phyloP scores from a whole-genome alignment of 495 filamentous ascomycete genomes.

The Annulohypoxylon nitens region DNA sequence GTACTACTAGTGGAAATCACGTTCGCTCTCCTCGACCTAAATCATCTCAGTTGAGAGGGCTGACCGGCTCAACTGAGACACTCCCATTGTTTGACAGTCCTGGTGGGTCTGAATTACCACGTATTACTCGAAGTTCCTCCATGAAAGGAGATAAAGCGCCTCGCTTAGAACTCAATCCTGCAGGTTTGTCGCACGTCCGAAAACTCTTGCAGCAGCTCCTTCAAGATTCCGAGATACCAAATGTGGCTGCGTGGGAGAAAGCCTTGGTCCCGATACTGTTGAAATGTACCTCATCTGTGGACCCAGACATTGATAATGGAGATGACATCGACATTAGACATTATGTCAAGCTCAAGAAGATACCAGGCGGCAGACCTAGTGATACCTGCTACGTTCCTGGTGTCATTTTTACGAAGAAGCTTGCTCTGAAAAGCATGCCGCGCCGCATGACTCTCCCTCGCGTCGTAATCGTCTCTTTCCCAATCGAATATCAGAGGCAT shows the following conservation, averaged over 20 bases:
- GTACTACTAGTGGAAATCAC: conserved; percentile 76
- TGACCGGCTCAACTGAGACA: conserved; percentile 58
- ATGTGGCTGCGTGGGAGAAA: conserved; percentile 84
- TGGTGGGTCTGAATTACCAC: conserved; percentile 60
- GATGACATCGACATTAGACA: conserved; percentile 99
- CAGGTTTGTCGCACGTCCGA: conserved; percentile 88
- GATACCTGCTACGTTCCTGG: conserved; percentile 97
- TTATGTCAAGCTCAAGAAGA: conserved; percentile 97
- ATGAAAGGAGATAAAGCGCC: conserved; percentile 82
- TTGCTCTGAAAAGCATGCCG: conserved; percentile 96
- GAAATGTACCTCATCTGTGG: conserved; percentile 92
- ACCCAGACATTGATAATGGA: conserved; percentile 87
- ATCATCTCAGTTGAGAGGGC: conserved; percentile 57
- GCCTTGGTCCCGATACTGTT: conserved; percentile 92
- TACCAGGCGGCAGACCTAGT: conserved; percentile 86
- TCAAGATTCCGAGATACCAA: conserved; percentile 78
- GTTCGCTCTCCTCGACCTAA: conserved; percentile 75
- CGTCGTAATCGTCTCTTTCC: conserved; percentile 93
- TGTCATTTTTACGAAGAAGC: conserved; percentile 95
- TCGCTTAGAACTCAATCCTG: conserved; percentile 83
- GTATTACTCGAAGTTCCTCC: conserved; percentile 83
- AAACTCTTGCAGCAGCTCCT: conserved; percentile 87
- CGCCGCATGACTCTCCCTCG: conserved; percentile 85
- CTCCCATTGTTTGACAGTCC: conserved; percentile 56
- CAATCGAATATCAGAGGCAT: conserved; percentile 95